Evolutionary conservation across 768 basidiomycete species (phyloP), one percentile per base, ranked within the genome.

Genomic region (Cyclocybe aegerita): DNA sequence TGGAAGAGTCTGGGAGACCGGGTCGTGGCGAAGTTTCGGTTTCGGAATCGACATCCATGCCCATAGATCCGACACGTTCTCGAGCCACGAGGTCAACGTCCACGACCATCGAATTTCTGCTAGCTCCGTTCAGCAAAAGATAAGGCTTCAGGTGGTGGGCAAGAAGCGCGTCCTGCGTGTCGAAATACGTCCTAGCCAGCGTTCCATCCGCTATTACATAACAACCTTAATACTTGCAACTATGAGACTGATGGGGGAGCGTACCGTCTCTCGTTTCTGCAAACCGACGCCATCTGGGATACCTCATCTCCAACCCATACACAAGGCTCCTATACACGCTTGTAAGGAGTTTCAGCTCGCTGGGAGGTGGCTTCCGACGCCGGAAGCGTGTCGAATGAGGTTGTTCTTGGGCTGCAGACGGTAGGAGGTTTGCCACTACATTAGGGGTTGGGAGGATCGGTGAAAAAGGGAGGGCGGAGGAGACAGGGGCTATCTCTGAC

Each of bases 161-260:
- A 2, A 59, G 49, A 16, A 43, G 23, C 1, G 52, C 58, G 15
- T 59, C 58, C 29, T 54, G 55, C n/a, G 46, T 39, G 43, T 59
- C 54, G n/a, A 59, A 31, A 15, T 14, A 48, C 31, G 52, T 32
- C 1, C 15, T 39, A 4, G 52, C 39, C 6, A 12, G 16, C 8
- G 14, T 6, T 7, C 31, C 11, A n/a, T 7, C 43, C 15, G 29
- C 31, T 10, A 9, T 39, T 15, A 31, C n/a, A 12, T 17, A 16
- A 29, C 4, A 16, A 14, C 38, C 31, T 9, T 14, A 8, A 40
- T 14, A 3, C n/a, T 1, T 40, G 34, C 23, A 37, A 9, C 32
- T 52, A 36, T n/a, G 29, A 15, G 30, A 14, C 16, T 32, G 14
- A 43, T 11, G 34, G 23, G 9, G 41, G 12, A 14, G 9, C 17